Base-by-base conservation (phyloP, 1,139 yeast species). In the Pichia inconspicua region DNA sequence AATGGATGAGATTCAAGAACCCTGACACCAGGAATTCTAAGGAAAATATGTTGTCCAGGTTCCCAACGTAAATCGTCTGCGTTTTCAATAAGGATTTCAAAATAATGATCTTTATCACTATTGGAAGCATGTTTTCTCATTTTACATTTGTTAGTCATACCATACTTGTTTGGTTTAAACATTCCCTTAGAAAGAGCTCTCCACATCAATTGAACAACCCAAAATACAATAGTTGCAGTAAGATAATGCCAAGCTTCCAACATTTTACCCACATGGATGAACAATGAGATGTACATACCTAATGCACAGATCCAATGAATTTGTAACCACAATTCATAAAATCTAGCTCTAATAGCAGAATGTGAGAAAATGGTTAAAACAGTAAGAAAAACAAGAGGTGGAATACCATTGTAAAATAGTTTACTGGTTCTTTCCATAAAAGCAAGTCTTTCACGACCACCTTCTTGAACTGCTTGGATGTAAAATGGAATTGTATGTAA, bases 31-130 rank as follows among this genome's bases (percentile, higher is more conserved):
- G 68, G 65, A 54, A 78, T 72, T 54, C 83, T 68, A 32, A 80
- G 65, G 57, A 69, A 78, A 19, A 79, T 67, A 61, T 80, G 86
- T 55, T 80, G 84, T 25, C 86, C 85, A 1, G 85, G 80, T 32
- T 49, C 57, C 84, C 85, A 80, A 17, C 58, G 58, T 40, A 73
- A 61, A 8, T 69, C 73, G 25, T 55, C 47, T 14, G 66, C 62
- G 48, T 73, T 71, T 25, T 64, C 64, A 19, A 80, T 66, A 5
- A 64, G 50, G 3, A 79, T 62, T 58, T 77, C 74, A 51, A 70
- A 74, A 14, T 53, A 52, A 31, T 57, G 53, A 32, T 48, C 52
- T 2, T 45, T 47, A 3, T 43, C 46, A 36, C 30, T 19, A 19
- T 42, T 25, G 28, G 51, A 44, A 36, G 37, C 17, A 17, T 30